Evolutionary conservation across 192 early-diverging fungal species (phyloP).

Genomic region (Umbelopsis vinacea): DNA sequence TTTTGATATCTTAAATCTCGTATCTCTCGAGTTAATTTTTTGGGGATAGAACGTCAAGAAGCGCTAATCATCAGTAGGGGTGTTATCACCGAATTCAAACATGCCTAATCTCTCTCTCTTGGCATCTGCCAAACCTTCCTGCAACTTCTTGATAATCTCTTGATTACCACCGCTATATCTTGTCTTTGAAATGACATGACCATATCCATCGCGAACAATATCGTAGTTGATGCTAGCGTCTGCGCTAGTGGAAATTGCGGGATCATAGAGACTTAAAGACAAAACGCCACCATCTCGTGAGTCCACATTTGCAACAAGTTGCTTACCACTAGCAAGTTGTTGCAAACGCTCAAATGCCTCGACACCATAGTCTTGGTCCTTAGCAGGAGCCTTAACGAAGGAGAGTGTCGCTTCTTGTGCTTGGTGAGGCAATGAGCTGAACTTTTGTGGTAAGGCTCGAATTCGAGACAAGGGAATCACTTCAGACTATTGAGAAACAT

Average conservation of each 20-base stretch:
- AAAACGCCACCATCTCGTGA: slow-evolving; percentile 58
- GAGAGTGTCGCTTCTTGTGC: slow-evolving; percentile 86
- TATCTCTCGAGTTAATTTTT: neutral
- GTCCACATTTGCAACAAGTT: slow-evolving; percentile 78
- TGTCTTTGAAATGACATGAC: slow-evolving; percentile 54
- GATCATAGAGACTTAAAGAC: slow-evolving; percentile 72
- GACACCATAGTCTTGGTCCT: slow-evolving; percentile 73
- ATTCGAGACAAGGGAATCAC: slow-evolving; percentile 69
- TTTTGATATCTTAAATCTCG: neutral
- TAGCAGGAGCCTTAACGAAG: slow-evolving; percentile 68
- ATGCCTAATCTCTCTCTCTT: slow-evolving; percentile 66
- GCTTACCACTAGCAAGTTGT: slow-evolving; percentile 63
- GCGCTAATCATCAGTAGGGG: slow-evolving; percentile 46
- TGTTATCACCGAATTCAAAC: slow-evolving; percentile 66
- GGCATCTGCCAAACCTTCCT: slow-evolving; percentile 68
- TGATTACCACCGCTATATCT: slow-evolving; percentile 59
- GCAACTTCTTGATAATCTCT: slow-evolving; percentile 59
- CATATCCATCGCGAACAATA: slow-evolving; percentile 68
- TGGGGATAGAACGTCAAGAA: neutral
- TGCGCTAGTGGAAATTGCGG: slow-evolving; percentile 55
- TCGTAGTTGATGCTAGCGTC: slow-evolving; percentile 73
- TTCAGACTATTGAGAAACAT: slow-evolving; percentile 62
- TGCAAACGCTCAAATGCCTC: slow-evolving; percentile 76
- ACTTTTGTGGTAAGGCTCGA: slow-evolving; percentile 76
- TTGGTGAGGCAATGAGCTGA: slow-evolving; percentile 71